Conservation (phyloP, 352 stramenopile genomes). For the Albugo candida region DNA sequence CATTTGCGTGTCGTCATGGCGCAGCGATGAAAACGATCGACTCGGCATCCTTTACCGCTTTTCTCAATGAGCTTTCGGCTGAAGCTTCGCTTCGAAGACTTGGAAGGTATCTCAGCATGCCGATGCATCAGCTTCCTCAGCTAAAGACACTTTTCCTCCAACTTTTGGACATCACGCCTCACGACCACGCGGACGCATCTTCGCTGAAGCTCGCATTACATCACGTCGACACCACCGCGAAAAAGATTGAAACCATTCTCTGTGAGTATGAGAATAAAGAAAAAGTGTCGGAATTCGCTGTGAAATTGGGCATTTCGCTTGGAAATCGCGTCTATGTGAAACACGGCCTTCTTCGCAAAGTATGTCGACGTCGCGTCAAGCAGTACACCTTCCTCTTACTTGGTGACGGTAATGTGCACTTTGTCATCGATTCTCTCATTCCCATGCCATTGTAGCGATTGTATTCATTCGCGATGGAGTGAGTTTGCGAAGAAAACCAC, state of each 20-base stretch:
- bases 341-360: constrained; percentile 59
- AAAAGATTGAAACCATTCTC: constrained; percentile 68
- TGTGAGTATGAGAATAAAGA: constrained; percentile 37
- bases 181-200: constrained; percentile 53
- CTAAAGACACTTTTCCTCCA: constrained; percentile 73
- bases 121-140: constrained; percentile 65
- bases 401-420: constrained; percentile 33
- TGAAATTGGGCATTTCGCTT: constrained; percentile 46
- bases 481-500: constrained; percentile 66
- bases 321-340: constrained; percentile 41
- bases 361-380: constrained; percentile 68
- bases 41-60: constrained; percentile 43
- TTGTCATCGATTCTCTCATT: not conserved
- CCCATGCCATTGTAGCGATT: constrained; percentile 17
- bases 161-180: constrained; percentile 35
- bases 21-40: constrained; percentile 45
- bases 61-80: constrained; percentile 42
- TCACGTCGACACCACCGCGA: constrained; percentile 49
- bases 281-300: constrained; percentile 35
- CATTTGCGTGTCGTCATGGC: constrained; percentile 65
- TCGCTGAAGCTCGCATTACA: constrained; percentile 51
- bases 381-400: constrained; percentile 72
- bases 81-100: constrained; percentile 41
- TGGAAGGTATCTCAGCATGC: constrained; percentile 70
- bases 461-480: constrained; percentile 39